These are phyloP conservation scores for Macrolepiota dolichaula DNA, from an alignment of 768 basidiomycete genomes.

Conservation along the genomic window DNA sequence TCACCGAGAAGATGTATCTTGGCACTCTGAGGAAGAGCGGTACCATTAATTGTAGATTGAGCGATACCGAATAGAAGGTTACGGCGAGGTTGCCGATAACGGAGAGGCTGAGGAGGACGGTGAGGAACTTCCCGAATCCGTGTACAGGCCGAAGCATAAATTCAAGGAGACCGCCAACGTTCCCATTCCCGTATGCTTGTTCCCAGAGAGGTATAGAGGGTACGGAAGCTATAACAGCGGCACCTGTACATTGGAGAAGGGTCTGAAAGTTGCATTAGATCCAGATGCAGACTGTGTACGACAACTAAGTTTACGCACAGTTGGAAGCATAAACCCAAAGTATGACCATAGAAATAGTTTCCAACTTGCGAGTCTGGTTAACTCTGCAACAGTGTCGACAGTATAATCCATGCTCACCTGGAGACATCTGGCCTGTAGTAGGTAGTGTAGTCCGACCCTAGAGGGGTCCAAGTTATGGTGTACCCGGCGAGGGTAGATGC, in stretches of 20 bases:
- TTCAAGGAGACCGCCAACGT: slow-evolving; percentile 68
- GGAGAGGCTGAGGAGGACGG: slow-evolving; percentile 76
- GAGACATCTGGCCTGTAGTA: slow-evolving; percentile 62
- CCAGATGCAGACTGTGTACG: not conserved
- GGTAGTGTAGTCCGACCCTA: slow-evolving; percentile 73
- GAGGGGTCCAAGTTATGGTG: slow-evolving; percentile 55
- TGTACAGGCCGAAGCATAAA: slow-evolving; percentile 71
- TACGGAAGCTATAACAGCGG: slow-evolving; percentile 59
- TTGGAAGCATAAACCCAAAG: slow-evolving; percentile 62
- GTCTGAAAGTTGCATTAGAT: slow-evolving; percentile 29
- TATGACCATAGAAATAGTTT: slow-evolving; percentile 69
- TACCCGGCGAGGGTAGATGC: slow-evolving; percentile 73
- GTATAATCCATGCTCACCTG: slow-evolving; percentile 33
- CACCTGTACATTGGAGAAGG: slow-evolving; percentile 47
- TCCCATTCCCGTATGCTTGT: slow-evolving; percentile 48
- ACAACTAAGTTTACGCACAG: slow-evolving; percentile 24
- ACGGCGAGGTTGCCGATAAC: slow-evolving; percentile 81
- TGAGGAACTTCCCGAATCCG: slow-evolving; percentile 76
- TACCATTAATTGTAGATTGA: slow-evolving; percentile 69
- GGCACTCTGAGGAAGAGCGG: slow-evolving; percentile 60
- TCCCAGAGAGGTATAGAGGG: slow-evolving; percentile 60
- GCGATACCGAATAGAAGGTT: slow-evolving; percentile 77
- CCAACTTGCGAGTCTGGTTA: slow-evolving; percentile 33
- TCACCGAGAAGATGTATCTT: slow-evolving; percentile 71
- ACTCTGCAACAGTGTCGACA: not conserved